Conservation (phyloP, 1,284 basidiomycete genomes). For the Malassezia slooffiae region DNA sequence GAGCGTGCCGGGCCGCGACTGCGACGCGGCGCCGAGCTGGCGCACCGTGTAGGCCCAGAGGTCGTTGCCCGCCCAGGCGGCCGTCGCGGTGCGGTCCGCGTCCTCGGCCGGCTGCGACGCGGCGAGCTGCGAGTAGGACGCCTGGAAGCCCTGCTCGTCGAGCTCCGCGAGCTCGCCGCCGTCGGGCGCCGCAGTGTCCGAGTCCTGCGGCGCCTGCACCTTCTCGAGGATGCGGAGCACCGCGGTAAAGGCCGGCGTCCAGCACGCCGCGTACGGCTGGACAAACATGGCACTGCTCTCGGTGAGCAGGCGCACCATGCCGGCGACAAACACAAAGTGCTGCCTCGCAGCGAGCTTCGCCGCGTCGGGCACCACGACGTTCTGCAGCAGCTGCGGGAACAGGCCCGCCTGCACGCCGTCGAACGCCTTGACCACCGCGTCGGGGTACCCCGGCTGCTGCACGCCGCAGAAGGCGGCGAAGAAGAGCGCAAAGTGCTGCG, state of each 20-base stretch:
- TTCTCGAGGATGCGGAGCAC: slow-evolving; percentile 61
- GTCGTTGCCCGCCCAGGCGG: slow-evolving; percentile 47
- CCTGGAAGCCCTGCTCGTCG: slow-evolving; percentile 86
- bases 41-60: slow-evolving; percentile 46
- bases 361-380: slow-evolving; percentile 70
- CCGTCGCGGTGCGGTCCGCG: slow-evolving; percentile 40
- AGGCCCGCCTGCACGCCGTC: slow-evolving; percentile 76
- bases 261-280: slow-evolving; percentile 51
- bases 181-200: slow-evolving; percentile 46
- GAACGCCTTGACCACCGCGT: slow-evolving; percentile 64
- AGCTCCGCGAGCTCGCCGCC: slow-evolving; percentile 69
- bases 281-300: slow-evolving; percentile 60
- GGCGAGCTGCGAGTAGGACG: slow-evolving; percentile 77
- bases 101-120: slow-evolving; percentile 54
- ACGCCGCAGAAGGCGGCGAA: slow-evolving; percentile 65
- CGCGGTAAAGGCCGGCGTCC: slow-evolving; percentile 37
- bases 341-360: slow-evolving; percentile 69
- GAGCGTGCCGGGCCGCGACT: slow-evolving; percentile 1
- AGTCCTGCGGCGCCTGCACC: slow-evolving; percentile 57
- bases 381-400: slow-evolving; percentile 69
- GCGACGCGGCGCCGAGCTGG: slow-evolving; percentile 4
- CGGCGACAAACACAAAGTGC: slow-evolving; percentile 73
- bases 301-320: slow-evolving; percentile 67
- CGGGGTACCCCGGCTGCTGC: slow-evolving; percentile 62
- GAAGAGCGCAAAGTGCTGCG: slow-evolving; percentile 71